Percentiles rank a stretch among this genome's conserved stretches.
phyloP scores from a whole-genome alignment of 352 stramenopile genomes.

The Phytopythium kandeliae region DNA sequence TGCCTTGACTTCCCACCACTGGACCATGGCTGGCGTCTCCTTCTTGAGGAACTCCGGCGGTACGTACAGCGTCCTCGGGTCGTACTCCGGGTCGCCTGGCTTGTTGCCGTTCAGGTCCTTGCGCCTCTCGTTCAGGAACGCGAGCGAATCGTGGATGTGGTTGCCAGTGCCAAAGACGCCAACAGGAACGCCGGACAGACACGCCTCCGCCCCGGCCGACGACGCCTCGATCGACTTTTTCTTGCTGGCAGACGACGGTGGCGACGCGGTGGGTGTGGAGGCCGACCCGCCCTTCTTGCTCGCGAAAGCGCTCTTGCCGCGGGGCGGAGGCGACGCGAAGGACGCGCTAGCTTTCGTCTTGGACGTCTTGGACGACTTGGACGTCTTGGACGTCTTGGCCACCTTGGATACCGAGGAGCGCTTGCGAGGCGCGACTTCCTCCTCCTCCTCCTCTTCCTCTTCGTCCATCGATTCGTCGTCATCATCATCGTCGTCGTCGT shows the following conservation, averaged over 20 bases:
- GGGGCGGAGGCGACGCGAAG: constrained; percentile 34
- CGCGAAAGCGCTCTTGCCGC: neutral
- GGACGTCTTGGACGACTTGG: constrained; percentile 14
- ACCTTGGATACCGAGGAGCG: constrained; percentile 16
- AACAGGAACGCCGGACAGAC: constrained; percentile 15
- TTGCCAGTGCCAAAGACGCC: constrained; percentile 50
- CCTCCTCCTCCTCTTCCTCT: constrained; percentile 33
- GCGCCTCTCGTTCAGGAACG: constrained; percentile 85
- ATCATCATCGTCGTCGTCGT: constrained; percentile 43
- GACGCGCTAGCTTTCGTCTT: constrained; percentile 18
- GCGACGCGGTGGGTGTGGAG: constrained; percentile 3
- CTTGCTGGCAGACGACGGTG: constrained; percentile 15
- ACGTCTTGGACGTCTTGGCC: constrained; percentile 18
- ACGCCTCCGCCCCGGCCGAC: constrained; percentile 8
- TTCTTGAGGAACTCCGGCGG: constrained; percentile 84
- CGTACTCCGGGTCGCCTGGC: constrained; percentile 85
- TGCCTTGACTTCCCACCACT: constrained; percentile 99
- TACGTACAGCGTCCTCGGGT: constrained; percentile 91
- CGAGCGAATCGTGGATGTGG: constrained; percentile 90
- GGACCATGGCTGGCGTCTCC: constrained; percentile 93
- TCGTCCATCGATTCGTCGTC: constrained; percentile 30
- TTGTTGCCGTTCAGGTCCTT: constrained; percentile 86
- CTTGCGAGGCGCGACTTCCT: constrained; percentile 30
- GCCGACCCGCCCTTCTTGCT: neutral
- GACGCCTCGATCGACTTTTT: constrained; percentile 22